Evolutionary conservation across 306 rosid species (phyloP), one percentile per base, ranked within the genome.

Genomic region (Sesbania bispinosa): DNA sequence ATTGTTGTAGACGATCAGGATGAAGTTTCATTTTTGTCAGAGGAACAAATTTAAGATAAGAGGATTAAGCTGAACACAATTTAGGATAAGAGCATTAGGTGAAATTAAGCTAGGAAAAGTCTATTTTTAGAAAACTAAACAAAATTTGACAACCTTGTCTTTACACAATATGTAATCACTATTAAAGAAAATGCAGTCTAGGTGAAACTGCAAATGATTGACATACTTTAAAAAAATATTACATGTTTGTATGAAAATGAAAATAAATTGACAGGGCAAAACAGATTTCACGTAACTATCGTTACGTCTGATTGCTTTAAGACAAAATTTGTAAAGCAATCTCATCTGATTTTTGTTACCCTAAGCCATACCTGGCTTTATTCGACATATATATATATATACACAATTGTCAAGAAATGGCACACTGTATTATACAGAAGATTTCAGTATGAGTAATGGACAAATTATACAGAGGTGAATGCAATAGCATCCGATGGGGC

Each of bases 401-500:
- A 69, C 77, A 89, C 82, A 63, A 45, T 39, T 67, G 65, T 24
- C 38, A 62, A 74, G 58, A 67, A 65, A 46, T 27, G 64, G 45
- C 81, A 81, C 77, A 67, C 73, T 53, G 38, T 78, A 39, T 65
- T 71, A 64, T 63, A 73, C 86, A 73, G 9, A 33, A 76, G 65
- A 26, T 67, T 57, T 41, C 43, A 39, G 64, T 74, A n/a, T 14
- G n/a, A 45, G 16, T 14, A 72, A 9, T 62, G 74, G 33, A 43
- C 21, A 64, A 75, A 79, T n/a, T n/a, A n/a, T n/a, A 57, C 76
- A 89, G 78, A 71, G 62, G 19, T 16, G 60, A 45, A 63, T 26
- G 47, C 57, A 70, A 62, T 2, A 52, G 53, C 77, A 72, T 52
- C 69, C 7, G 54, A 35, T 16, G 72, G 77, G 82, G 77, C 77